Percentiles rank a stretch among this genome's conserved stretches.
phyloP scores from a whole-genome alignment of 148 eudicot genomes.

The Diospyros kaki region DNA sequence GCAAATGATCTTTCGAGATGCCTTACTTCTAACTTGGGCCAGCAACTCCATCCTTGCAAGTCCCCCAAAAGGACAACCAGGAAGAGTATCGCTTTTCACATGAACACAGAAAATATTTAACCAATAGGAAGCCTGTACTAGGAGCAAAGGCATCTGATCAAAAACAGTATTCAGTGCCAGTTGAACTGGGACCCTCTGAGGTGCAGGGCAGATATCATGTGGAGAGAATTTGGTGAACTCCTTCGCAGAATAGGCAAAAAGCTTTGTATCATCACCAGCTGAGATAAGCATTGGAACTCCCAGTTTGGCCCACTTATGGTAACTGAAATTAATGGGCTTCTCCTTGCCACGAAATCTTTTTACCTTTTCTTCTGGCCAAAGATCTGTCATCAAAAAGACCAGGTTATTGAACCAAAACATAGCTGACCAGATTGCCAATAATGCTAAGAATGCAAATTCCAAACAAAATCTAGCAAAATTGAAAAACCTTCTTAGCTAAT shows the following conservation, averaged over 20 bases:
- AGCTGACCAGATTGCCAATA: neutral
- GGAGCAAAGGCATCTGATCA: constrained; percentile 61
- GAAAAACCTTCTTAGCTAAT: constrained; percentile 66
- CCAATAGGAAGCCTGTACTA: constrained; percentile 59
- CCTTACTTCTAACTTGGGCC: constrained; percentile 60
- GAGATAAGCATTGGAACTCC: constrained; percentile 98
- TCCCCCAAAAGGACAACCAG: constrained; percentile 25
- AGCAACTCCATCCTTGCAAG: constrained; percentile 44
- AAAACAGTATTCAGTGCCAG: constrained; percentile 51
- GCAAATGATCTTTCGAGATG: constrained; percentile 60
- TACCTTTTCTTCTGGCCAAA: constrained; percentile 47
- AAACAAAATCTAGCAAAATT: neutral
- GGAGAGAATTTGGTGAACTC: constrained; percentile 81
- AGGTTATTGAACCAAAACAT: neutral
- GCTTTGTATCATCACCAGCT: constrained; percentile 90
- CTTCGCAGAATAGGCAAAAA: constrained; percentile 83
- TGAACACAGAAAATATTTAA: constrained; percentile 50
- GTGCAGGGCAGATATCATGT: constrained; percentile 94
- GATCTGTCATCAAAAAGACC: constrained; percentile 37
- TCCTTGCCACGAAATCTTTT: constrained; percentile 41
- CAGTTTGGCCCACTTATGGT: constrained; percentile 82
- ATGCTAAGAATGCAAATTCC: neutral
- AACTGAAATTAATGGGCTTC: constrained; percentile 64
- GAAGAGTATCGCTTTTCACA: constrained; percentile 27
- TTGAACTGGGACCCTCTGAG: constrained; percentile 76